These are phyloP conservation scores for Ogataea salicorniae DNA, from an alignment of 805 yeast genomes.

Conservation along the genomic window DNA sequence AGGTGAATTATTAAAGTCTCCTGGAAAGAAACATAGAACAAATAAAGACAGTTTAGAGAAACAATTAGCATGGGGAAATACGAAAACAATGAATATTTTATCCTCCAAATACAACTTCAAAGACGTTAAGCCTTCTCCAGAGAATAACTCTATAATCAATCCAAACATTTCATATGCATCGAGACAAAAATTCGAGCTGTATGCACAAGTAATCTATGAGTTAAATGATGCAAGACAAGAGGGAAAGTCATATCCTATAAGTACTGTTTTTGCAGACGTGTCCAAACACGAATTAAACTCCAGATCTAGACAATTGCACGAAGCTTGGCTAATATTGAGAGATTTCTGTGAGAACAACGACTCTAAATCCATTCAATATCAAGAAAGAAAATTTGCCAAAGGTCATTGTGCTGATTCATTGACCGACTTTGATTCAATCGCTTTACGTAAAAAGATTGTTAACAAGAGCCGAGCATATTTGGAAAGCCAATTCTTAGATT, in stretches of 20 bases:
- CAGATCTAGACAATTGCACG: conserved; percentile 66
- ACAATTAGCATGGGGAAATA: conserved; percentile 26
- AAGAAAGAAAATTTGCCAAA: conserved; percentile 31
- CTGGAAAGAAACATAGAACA: conserved; percentile 12
- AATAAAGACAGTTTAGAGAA: conserved; percentile 17
- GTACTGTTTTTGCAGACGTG: conserved; percentile 55
- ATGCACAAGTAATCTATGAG: conserved; percentile 65
- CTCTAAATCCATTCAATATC: conserved; percentile 25
- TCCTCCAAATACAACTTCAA: conserved; percentile 27
- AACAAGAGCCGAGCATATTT: conserved; percentile 53
- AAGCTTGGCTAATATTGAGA: conserved; percentile 65
- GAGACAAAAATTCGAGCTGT: conserved; percentile 59
- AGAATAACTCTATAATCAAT: conserved; percentile 17
- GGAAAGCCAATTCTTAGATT: conserved; percentile 72
- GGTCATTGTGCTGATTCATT: conserved; percentile 24
- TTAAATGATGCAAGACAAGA: conserved; percentile 66
- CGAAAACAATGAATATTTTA: conserved; percentile 22
- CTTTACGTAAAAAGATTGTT: conserved; percentile 42
- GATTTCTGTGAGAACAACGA: conserved; percentile 36
- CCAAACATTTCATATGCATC: conserved; percentile 35
- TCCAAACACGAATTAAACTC: conserved; percentile 54
- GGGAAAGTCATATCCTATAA: conserved; percentile 47
- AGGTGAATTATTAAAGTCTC: conserved; percentile 10
- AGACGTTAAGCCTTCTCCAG: conserved; percentile 23
- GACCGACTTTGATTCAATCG: conserved; percentile 28